A percentile compares a stretch with the other conserved stretches of the same genome.
Conservation (phyloP, 1,284 basidiomycete species). For the Microbotryum scabiosae region DNA sequence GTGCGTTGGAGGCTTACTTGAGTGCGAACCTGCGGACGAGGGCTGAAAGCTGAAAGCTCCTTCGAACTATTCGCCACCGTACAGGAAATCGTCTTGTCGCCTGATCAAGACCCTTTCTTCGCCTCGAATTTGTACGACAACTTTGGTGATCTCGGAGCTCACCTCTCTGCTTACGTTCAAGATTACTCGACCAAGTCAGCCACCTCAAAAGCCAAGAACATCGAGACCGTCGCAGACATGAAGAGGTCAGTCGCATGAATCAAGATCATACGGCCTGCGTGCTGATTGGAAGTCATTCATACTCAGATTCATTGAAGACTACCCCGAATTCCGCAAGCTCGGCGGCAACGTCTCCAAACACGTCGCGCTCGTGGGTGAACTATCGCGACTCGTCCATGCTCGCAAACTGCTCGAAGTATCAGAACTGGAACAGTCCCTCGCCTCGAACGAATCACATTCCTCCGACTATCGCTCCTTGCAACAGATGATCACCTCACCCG, state of each 20-base stretch:
- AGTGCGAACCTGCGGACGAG: neutral
- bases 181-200: constrained; percentile 79
- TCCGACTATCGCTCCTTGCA: constrained; percentile 49
- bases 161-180: constrained; percentile 86
- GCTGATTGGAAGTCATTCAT: too few relatives aligned
- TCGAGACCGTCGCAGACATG: constrained; percentile 96
- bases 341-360: constrained; percentile 99
- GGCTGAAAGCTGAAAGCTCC: neutral
- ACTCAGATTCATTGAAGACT: constrained; percentile 79
- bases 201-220: constrained; percentile 60
- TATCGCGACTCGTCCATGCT: constrained; percentile 78
- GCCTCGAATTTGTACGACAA: constrained; percentile 83
- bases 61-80: neutral
- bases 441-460: constrained; percentile 60
- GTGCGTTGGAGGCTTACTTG: constrained; percentile 45
- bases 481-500: constrained; percentile 58
- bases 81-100: constrained; percentile 88
- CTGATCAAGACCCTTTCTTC: constrained; percentile 90
- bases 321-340: constrained; percentile 91
- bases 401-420: constrained; percentile 81
- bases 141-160: constrained; percentile 92
- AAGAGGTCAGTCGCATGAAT: constrained; percentile 48
- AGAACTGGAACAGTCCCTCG: constrained; percentile 93
- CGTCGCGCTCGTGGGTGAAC: constrained; percentile 89
- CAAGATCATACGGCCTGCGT: neutral